phyloP scores from a whole-genome alignment of 192 early-diverging fungal species.

The Obelidium mucronatum region DNA sequence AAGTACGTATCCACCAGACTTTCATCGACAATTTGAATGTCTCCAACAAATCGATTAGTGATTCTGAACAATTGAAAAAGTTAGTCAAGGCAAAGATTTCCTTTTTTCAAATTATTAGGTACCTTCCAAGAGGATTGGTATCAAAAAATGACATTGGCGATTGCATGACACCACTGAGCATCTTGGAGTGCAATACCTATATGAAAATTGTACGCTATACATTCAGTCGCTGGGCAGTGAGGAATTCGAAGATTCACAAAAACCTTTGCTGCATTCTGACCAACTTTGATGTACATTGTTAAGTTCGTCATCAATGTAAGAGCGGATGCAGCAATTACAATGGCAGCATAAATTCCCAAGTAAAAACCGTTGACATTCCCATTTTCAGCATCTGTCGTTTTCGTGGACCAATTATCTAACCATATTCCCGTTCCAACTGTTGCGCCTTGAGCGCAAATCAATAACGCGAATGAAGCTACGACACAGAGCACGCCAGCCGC shows the following conservation, averaged over 20 bases:
- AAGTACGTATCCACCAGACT: constrained; percentile 36
- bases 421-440: constrained; percentile 26
- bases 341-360: constrained; percentile 63
- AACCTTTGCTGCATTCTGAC: constrained; percentile 27
- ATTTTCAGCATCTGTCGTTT: background rate
- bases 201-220: too few species aligned
- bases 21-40: constrained; percentile 72
- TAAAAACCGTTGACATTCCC: constrained; percentile 41
- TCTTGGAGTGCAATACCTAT: constrained; percentile 33
- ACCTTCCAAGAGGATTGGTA: constrained; percentile 59
- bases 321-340: constrained; percentile 44
- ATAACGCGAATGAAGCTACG: constrained; percentile 54
- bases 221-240: background rate
- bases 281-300: constrained; percentile 29
- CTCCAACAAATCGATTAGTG: constrained; percentile 80
- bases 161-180: constrained; percentile 38
- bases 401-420: constrained; percentile 31
- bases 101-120: too few species aligned
- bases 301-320: constrained; percentile 13
- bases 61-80: too few species aligned
- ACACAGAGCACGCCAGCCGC: constrained; percentile 69
- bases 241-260: background rate
- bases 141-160: constrained; percentile 69
- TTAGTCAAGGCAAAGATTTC: background rate
- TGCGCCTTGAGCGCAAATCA: constrained; percentile 27